Percentiles rank a stretch among this genome's conserved stretches.
phyloP scores from a whole-genome alignment of 169 alveolate genomes.

The Plasmodium relictum region DNA sequence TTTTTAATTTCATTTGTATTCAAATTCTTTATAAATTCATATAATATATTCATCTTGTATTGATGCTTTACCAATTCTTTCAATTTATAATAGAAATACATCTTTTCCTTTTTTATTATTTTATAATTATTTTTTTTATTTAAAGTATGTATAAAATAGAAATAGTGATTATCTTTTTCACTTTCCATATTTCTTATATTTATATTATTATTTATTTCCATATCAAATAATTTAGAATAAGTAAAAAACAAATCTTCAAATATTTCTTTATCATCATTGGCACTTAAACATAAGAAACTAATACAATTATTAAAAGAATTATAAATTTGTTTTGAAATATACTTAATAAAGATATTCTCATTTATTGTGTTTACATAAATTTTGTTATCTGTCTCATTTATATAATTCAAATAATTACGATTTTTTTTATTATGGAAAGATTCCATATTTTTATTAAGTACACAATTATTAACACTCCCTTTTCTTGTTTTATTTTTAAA shows the following conservation, averaged over 20 bases:
- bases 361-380: background rate
- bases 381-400: background rate
- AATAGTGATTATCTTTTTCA: background rate
- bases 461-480: background rate
- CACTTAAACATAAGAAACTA: background rate
- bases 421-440: background rate
- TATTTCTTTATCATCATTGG: background rate
- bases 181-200: background rate
- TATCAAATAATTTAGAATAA: background rate
- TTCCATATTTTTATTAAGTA: background rate
- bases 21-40: constrained; percentile 12
- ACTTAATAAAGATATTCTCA: background rate
- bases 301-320: background rate
- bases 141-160: background rate
- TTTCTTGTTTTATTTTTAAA: background rate
- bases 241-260: background rate
- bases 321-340: background rate
- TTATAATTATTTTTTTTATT: background rate
- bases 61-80: constrained; percentile 75
- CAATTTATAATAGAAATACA: background rate
- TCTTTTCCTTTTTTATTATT: constrained; percentile 6
- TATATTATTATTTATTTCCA: background rate
- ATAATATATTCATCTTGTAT: constrained; percentile 50
- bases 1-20: background rate
- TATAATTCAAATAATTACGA: background rate